Base-by-base conservation (phyloP, 2,329 filamentous ascomycete genomes). In the Leptographium lundbergii region DNA sequence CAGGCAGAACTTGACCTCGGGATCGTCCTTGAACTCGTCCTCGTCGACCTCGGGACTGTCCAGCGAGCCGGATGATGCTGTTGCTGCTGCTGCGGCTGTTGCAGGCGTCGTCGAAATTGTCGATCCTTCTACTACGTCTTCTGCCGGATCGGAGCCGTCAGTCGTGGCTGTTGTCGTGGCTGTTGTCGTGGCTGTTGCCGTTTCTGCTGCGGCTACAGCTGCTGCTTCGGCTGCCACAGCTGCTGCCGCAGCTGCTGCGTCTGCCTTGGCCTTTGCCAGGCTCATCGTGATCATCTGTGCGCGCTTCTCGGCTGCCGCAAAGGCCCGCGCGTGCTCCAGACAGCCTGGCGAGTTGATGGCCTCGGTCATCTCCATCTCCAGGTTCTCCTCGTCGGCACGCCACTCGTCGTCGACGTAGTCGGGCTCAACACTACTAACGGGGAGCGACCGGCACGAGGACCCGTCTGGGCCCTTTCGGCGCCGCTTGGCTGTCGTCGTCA, bases 1-100 rank as follows among this genome's bases (percentile, higher is more conserved):
- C 42, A 91, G 72, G 67, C 91, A 96, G 66, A 88, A 88, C 61
- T 80, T 75, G 6, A 99, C 90, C 70, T 99, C 94, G 0, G 85
- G 87, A 63, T 99, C 94, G 65, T 95, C 85, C 45, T 86, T 88
- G 67, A 97, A 96, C 68, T 96, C 91, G 60, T 88, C 81, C 60
- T 88, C 88, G 56, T 80, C 83, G 24, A 95, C 86, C 57, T 87
- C 83, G 7, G 80, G 77, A 29, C 81, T 77, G 75, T 84, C 83
- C 24, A 77, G 80, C 13, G 80, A 74, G 34, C 45, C 54, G 2
- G 51, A 11, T 10, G 24, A 2, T 17, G 22, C 6, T 50, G 10
- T 6, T 50, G 47, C 22, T 14, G n/a, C 4, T 50, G n/a, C n/a
- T 50, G 47, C 27, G 11, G 39, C 11, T 6, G 34, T 22, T 73